Evolutionary conservation across 148 eudicot genomes (phyloP).

Genomic region (Silene latifolia): DNA sequence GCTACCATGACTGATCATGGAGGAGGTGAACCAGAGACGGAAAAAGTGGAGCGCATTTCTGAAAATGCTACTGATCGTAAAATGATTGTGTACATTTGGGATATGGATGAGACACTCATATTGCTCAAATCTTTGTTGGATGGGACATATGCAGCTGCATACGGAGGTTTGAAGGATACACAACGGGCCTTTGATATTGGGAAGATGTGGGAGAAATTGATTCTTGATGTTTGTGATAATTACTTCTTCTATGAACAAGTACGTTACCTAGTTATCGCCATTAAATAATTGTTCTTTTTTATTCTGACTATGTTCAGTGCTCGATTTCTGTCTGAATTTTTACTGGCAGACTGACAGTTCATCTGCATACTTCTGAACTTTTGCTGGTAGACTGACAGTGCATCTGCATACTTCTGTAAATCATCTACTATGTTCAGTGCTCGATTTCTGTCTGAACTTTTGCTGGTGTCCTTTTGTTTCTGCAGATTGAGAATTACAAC

Average conservation of each 20-base stretch:
- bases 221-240: conserved; percentile 74
- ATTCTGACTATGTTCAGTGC: too few species aligned
- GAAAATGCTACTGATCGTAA: conserved; percentile 30
- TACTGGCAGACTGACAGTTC: background rate
- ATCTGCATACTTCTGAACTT: too few species aligned
- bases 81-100: conserved; percentile 81
- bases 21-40: conserved; percentile 10
- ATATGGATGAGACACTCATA: conserved; percentile 98
- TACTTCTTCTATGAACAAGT: conserved; percentile 91
- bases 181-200: conserved; percentile 72
- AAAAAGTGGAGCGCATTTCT: conserved; percentile 13
- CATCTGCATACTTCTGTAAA: background rate
- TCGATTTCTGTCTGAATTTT: background rate
- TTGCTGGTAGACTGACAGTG: background rate
- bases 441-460: background rate
- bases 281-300: background rate
- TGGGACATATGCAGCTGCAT: conserved; percentile 66
- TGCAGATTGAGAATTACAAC: conserved; percentile 78
- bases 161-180: conserved; percentile 70
- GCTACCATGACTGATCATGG: conserved; percentile 30
- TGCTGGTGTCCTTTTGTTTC: background rate
- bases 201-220: conserved; percentile 74
- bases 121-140: conserved; percentile 79
- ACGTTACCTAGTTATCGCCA: conserved; percentile 15
- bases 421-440: background rate